These are phyloP conservation scores for Cylindrotheca closterium DNA, from an alignment of 108 stramenopile genomes.

Conservation along the genomic window DNA sequence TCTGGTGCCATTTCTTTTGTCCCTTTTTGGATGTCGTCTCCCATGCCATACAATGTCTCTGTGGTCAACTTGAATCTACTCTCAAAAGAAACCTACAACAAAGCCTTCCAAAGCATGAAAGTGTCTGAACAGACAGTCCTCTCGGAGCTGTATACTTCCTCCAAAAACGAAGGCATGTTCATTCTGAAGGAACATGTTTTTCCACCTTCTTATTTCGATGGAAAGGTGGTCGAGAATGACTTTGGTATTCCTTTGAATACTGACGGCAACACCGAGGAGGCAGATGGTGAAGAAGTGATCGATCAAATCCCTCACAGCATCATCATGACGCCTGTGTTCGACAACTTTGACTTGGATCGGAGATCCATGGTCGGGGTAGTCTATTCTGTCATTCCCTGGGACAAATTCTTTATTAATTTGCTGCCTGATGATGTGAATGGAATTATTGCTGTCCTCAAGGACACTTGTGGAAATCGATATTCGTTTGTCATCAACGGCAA, in stretches of 20 bases:
- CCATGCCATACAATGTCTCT: neutral
- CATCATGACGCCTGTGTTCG: conserved; percentile 4
- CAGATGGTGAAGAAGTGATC: too few species aligned
- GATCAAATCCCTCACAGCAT: conserved; percentile 1
- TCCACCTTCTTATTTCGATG: too few species aligned
- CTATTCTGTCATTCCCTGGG: neutral
- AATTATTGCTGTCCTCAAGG: neutral
- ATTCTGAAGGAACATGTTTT: too few species aligned
- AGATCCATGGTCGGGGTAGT: neutral
- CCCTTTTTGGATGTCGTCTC: conserved; percentile 16
- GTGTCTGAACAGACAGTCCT: too few species aligned
- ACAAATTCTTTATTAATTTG: neutral
- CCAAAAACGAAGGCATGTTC: too few species aligned
- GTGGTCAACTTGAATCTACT: conserved; percentile 9
- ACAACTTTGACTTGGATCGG: conserved; percentile 1
- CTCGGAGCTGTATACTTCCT: too few species aligned
- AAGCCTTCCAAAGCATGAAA: too few species aligned
- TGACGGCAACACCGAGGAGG: too few species aligned
- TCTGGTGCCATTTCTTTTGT: too few species aligned
- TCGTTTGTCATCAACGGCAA: conserved; percentile 1
- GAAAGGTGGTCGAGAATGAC: neutral
- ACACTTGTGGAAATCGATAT: neutral
- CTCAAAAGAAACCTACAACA: neutral
- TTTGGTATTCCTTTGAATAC: neutral
- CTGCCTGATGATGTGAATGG: conserved; percentile 10